Conservation (phyloP, 495 filamentous ascomycete species). For the Parathielavia hyrcaniae region DNA sequence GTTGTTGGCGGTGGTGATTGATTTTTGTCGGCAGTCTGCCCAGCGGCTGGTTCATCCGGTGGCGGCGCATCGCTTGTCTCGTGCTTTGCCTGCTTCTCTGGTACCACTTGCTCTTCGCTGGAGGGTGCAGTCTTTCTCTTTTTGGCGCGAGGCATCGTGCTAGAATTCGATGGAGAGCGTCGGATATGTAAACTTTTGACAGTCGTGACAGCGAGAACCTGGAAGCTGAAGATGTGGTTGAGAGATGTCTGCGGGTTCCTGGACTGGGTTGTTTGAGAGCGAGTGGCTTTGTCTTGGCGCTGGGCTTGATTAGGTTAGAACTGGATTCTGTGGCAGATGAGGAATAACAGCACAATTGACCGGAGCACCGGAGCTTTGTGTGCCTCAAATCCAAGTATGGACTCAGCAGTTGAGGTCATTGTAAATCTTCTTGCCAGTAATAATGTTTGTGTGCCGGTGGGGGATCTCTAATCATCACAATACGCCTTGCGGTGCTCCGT, state of each 20-base stretch:
- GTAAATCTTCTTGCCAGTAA: too few relatives aligned
- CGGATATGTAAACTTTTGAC: not conserved
- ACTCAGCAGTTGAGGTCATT: too few relatives aligned
- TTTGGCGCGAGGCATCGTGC: slow-evolving; percentile 43
- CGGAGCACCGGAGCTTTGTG: too few relatives aligned
- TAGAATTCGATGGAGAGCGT: not conserved
- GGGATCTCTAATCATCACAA: too few relatives aligned
- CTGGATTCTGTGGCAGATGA: too few relatives aligned
- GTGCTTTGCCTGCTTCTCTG: not conserved
- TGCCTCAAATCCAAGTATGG: too few relatives aligned
- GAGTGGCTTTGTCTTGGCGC: not conserved
- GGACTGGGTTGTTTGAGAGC: not conserved
- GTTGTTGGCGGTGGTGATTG: slow-evolving; percentile 9
- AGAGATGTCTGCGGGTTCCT: not conserved
- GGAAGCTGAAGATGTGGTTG: not conserved
- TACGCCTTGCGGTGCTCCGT: too few relatives aligned
- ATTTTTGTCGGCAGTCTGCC: slow-evolving; percentile 11
- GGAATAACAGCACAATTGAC: too few relatives aligned
- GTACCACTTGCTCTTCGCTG: slow-evolving; percentile 17
- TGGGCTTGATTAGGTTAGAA: not conserved
- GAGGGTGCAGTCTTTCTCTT: slow-evolving; percentile 42
- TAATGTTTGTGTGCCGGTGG: too few relatives aligned
- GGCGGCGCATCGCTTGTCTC: slow-evolving; percentile 10
- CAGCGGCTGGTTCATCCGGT: slow-evolving; percentile 12
- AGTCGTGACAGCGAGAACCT: not conserved